Conservation (phyloP, 306 rosid genomes). For the Chamaecrista fasciculata region DNA sequence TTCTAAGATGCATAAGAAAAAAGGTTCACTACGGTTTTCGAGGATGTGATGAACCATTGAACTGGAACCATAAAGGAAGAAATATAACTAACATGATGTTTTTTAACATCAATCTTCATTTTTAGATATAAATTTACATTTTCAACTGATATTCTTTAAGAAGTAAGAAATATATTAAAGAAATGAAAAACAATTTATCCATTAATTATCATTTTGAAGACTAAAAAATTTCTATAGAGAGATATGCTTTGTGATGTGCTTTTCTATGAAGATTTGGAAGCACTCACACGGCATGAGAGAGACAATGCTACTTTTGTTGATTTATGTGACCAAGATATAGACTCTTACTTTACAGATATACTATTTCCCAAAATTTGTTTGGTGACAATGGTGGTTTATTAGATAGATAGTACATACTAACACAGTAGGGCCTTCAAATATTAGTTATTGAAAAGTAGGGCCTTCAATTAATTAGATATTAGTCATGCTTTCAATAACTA, state of each 20-base stretch:
- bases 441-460: conserved; percentile 1
- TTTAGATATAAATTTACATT: no score
- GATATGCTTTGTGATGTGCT: neutral
- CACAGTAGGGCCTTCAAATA: conserved; percentile 11
- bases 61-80: neutral
- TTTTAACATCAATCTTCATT: conserved; percentile 15
- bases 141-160: no score
- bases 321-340: conserved; percentile 4
- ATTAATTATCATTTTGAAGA: no score
- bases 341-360: neutral
- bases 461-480: conserved; percentile 4
- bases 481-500: neutral
- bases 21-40: neutral
- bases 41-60: neutral
- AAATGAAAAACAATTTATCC: no score
- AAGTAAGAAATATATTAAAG: no score
- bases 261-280: neutral
- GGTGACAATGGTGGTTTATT: conserved; percentile 5
- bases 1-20: neutral
- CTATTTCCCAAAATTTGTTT: conserved; percentile 3
- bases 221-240: neutral
- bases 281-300: neutral
- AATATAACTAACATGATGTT: conserved; percentile 31
- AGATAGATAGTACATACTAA: neutral
- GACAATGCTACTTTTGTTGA: neutral